These are phyloP conservation scores for Dimocarpus longan DNA, from an alignment of 345 rosid species.

Conservation along the genomic window DNA sequence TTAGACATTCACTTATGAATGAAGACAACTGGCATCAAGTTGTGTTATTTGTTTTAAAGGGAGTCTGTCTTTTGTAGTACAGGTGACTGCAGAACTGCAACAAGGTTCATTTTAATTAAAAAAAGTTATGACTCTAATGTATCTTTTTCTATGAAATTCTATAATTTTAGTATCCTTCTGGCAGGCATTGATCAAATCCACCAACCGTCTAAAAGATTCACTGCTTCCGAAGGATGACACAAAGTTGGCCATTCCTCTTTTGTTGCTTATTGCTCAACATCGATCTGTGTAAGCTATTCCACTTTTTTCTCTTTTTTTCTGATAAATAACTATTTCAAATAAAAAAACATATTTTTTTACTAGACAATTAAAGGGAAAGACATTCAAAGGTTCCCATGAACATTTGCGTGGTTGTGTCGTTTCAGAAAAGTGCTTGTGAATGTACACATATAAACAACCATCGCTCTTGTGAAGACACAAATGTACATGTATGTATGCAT, in stretches of 20 bases:
- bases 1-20: background rate
- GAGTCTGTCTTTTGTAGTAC: background rate
- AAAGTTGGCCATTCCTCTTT: slow-evolving; percentile 85
- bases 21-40: background rate
- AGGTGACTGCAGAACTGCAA: background rate
- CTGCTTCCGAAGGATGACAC: slow-evolving; percentile 95
- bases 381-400: background rate
- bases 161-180: slow-evolving; percentile 2
- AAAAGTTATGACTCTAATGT: background rate
- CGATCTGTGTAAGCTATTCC: slow-evolving; percentile 80
- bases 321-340: background rate
- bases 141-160: background rate
- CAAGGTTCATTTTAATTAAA: background rate
- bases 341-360: too few relatives aligned
- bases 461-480: too few relatives aligned
- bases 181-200: slow-evolving; percentile 96
- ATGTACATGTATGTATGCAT: too few relatives aligned
- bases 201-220: slow-evolving; percentile 88
- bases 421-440: background rate
- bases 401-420: background rate
- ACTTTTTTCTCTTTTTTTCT: slow-evolving; percentile 10
- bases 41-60: background rate
- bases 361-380: too few relatives aligned
- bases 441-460: too few relatives aligned
- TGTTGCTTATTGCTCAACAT: slow-evolving; percentile 93